These are phyloP conservation scores for Melastoma malabathricum DNA, from an alignment of 345 rosid genomes.

Conservation along the genomic window DNA sequence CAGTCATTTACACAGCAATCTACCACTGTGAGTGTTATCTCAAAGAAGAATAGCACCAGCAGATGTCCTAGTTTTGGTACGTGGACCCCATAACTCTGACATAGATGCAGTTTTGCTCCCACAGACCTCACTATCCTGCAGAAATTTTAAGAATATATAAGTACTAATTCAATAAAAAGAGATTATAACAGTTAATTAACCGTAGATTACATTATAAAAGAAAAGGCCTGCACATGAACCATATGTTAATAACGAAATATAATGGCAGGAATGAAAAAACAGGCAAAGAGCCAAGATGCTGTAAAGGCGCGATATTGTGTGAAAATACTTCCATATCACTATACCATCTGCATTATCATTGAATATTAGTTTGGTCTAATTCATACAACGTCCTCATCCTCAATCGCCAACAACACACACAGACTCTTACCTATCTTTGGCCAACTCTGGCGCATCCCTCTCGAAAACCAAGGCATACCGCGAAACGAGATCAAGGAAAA, in stretches of 20 bases:
- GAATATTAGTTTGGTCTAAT: no score
- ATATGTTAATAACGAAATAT: no score
- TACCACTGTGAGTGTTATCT: conserved; percentile 19
- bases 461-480: conserved; percentile 27
- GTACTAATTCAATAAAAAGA: no score
- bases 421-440: conserved; percentile 20
- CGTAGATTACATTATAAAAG: no score
- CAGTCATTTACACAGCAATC: conserved; percentile 31
- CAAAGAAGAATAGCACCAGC: conserved; percentile 35
- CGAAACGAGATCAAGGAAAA: conserved; percentile 36
- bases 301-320: no score
- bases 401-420: background rate
- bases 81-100: conserved; percentile 20
- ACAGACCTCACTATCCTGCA: conserved; percentile 44
- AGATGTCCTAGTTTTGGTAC: conserved; percentile 30
- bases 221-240: no score
- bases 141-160: background rate
- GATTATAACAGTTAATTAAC: no score
- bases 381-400: no score
- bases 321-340: no score
- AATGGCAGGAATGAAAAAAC: no score
- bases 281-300: no score
- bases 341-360: no score
- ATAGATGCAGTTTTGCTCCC: conserved; percentile 32
- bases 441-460: conserved; percentile 9